Evolutionary conservation across 2,329 filamentous ascomycete genomes (phyloP), one percentile per base, ranked within the genome.

Genomic region (Setomelanomma holmii): DNA sequence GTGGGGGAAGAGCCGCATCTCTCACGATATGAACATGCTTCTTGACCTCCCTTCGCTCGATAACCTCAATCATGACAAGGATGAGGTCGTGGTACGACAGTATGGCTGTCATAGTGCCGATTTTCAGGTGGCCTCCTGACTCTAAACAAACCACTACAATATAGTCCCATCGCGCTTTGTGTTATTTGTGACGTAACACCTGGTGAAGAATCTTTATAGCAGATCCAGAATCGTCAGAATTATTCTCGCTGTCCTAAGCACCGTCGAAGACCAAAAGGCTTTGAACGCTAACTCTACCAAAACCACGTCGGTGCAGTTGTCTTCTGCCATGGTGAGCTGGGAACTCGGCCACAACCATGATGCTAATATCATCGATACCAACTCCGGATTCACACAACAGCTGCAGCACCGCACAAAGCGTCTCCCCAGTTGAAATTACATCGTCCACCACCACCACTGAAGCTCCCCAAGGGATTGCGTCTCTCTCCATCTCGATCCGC

Each of bases 381-480:
- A 85, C 55, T 0, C 79, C 79, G 53, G 73, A 77, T 59, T 80
- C 42, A 1, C 35, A 11, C 21, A 87, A 63, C 1, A 87, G 70
- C 58, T 76, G 57, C 27, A 87, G 59, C 30, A 84, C 75, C 5
- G 81, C 82, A 64, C 74, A 80, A 33, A 87, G 77, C 2, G 84
- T 86, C 58, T 76, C 58, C 1, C 83, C 84, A 0, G 80, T 82
- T 5, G 84, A 77, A 49, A 87, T 78, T 22, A 86, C 83, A 67
- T 87, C 84, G 52, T 87, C 84, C 4, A 87, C 76, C 0, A 86
- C 77, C n/a, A 86, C 74, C 10, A 86, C 79, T 4, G 73, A 74
- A 4, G 67, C 71, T 1, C 71, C 76, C 30, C 21, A 62, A 0
- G 72, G 60, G 16, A 87, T 24, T 33, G 70, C 68, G 71, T 78